Evolutionary conservation across 495 filamentous ascomycete genomes (phyloP).

Genomic region (Aspergillus carlsbadensis): DNA sequence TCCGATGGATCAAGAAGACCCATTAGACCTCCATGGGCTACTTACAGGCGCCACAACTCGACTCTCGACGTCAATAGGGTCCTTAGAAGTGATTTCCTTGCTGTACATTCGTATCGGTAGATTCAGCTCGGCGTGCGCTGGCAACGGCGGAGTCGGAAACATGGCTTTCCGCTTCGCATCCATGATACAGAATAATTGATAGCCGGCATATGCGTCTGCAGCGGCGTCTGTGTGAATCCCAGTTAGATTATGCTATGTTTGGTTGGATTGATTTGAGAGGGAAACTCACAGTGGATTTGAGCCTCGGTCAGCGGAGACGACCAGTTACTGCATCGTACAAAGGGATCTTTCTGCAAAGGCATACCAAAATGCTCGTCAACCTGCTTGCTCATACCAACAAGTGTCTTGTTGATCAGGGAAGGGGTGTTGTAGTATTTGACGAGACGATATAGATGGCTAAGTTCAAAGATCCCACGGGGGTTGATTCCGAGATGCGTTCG

Average conservation of each 20-base stretch:
- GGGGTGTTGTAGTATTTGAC: conserved; percentile 59
- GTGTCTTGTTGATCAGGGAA: conserved; percentile 59
- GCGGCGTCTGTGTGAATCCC: conserved; percentile 62
- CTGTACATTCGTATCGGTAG: conserved; percentile 51
- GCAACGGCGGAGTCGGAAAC: conserved; percentile 66
- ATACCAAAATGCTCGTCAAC: conserved; percentile 69
- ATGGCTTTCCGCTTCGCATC: conserved; percentile 64
- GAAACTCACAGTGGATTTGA: conserved; percentile 70
- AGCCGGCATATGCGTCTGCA: conserved; percentile 76
- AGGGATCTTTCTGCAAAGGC: conserved; percentile 70
- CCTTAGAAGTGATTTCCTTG: too few species aligned
- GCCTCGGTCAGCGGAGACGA: conserved; percentile 52
- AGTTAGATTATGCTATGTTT: neutral
- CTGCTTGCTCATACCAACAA: conserved; percentile 65
- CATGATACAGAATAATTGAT: conserved; percentile 69
- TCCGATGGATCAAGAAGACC: too few species aligned
- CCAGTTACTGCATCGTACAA: conserved; percentile 75
- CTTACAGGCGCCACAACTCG: too few species aligned
- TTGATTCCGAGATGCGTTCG: conserved; percentile 63
- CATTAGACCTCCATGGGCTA: too few species aligned
- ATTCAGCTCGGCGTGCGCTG: conserved; percentile 63
- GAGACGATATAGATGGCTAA: conserved; percentile 76
- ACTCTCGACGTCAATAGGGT: too few species aligned
- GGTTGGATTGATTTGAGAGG: neutral
- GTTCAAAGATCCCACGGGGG: conserved; percentile 67